phyloP scores from a whole-genome alignment of 2,329 filamentous ascomycete species.

The Oidium heveae region DNA sequence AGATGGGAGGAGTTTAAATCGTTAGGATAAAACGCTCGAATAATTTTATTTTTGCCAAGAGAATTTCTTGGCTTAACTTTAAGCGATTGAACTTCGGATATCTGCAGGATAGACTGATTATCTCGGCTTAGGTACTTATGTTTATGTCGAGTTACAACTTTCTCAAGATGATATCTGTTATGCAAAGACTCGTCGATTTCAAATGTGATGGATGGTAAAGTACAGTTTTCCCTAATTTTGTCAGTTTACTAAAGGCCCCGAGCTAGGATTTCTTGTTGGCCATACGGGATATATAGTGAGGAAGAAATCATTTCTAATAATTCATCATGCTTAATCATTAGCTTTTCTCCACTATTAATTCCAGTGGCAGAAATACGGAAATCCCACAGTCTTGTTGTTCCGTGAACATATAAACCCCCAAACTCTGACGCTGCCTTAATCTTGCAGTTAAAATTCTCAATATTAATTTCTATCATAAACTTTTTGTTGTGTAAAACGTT shows the following conservation, averaged over 20 bases:
- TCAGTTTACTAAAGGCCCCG: not conserved
- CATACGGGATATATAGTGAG: constrained; percentile 1
- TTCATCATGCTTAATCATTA: not conserved
- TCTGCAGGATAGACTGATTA: constrained; percentile 3
- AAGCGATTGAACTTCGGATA: constrained; percentile 2
- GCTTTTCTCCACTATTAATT: not conserved
- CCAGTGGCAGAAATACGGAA: constrained; percentile 3
- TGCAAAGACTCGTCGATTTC: not conserved
- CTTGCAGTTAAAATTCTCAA: constrained; percentile 7
- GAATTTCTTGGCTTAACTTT: not conserved
- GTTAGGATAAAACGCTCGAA: not conserved
- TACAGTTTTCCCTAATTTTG: constrained; percentile 1
- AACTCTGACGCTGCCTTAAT: constrained; percentile 5
- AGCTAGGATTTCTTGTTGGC: not conserved
- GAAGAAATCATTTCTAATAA: not conserved
- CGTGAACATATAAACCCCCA: constrained; percentile 11
- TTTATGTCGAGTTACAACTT: constrained; percentile 3
- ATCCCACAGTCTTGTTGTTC: constrained; percentile 12
- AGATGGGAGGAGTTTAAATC: not conserved
- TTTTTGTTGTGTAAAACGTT: not conserved
- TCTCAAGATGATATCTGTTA: not conserved
- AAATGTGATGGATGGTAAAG: constrained; percentile 1
- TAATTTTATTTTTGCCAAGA: not conserved
- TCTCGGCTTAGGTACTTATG: constrained; percentile 2
- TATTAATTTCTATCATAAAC: constrained; percentile 12